Base-by-base conservation (phyloP, 306 rosid genomes). In the Quercus aquifolioides region DNA sequence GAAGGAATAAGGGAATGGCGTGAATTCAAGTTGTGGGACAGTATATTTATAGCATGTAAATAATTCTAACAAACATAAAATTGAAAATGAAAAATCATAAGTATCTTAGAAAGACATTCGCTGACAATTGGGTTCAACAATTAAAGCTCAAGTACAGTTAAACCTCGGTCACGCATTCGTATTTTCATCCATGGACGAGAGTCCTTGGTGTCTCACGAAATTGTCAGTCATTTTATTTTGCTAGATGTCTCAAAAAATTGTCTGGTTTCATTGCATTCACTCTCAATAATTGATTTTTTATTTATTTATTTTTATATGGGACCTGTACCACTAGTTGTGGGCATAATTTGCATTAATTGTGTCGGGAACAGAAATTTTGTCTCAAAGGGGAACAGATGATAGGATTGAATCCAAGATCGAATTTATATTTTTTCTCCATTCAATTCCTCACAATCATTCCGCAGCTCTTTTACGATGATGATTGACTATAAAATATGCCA, bases 331-430 rank as follows among this genome's bases (percentile, higher is more conserved):
- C 55, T 25, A 69, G 72, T 82, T 59, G 80, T 59, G 83, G 73
- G 87, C 57, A 80, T 74, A 55, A 51, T 70, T 77, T 26, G 76
- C 79, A 85, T 81, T 86, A 30, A 85, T 65, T 82, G 33, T 82
- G 87, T 85, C 83, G 80, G 87, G 76, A 7, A 77, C 76, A 23
- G 17, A 59, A 59, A 41, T 35, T 80, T 84, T 80, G 79, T 83
- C 74, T 79, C 62, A n/a, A 60, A 79, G 51, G 28, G 25, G 21
- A 71, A 71, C 56, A 55, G 65, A 60, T 20, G 85, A 77, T 68
- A 63, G 82, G 83, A 62, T 54, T 28, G 83, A 70, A 63, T 78
- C 71, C 75, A 60, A 77, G 71, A 69, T 28, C 63, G 67, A 11
- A 38, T 33, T 19, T 18, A n/a, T 80, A 55, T 76, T 55, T 60